phyloP scores from a whole-genome alignment of 1,284 basidiomycete species.

The Boletellus deceptivus region DNA sequence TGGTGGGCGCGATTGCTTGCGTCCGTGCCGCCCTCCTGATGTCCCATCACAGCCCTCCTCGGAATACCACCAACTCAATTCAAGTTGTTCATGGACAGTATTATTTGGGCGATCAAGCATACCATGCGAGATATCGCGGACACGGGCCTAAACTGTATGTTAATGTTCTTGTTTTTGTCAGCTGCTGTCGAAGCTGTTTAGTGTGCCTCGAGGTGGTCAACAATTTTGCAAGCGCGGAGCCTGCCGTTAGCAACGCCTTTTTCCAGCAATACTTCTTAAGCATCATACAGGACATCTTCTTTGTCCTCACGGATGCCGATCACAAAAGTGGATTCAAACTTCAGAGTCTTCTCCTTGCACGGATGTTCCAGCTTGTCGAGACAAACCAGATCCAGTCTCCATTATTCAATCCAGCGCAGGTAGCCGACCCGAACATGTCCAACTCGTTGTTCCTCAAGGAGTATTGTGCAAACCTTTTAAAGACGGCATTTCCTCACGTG shows the following conservation, averaged over 20 bases:
- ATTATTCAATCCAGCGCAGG: conserved; percentile 79
- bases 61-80: conserved; percentile 90
- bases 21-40: conserved; percentile 1
- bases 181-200: conserved; percentile 32
- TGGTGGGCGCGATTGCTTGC: conserved; percentile 46
- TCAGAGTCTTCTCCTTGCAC: conserved; percentile 85
- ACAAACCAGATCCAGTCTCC: conserved; percentile 80
- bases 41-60: conserved; percentile 63
- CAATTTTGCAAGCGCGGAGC: conserved; percentile 88
- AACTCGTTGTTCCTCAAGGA: conserved; percentile 86
- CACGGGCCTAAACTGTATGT: conserved; percentile 83
- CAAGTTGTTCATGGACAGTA: conserved; percentile 98
- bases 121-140: conserved; percentile 99
- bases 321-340: conserved; percentile 98
- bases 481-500: conserved; percentile 88
- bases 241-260: conserved; percentile 75
- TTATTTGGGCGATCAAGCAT: conserved; percentile 99
- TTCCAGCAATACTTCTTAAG: conserved; percentile 93
- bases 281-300: conserved; percentile 96
- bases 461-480: conserved; percentile 85
- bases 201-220: conserved; percentile 95
- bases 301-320: conserved; percentile 95
- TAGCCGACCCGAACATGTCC: conserved; percentile 72
- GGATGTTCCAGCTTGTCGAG: conserved; percentile 94
- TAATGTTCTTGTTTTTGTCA: conserved; percentile 3